Percentiles rank a stretch among this genome's conserved stretches.
Conservation (phyloP, 169 alveolate genomes). For the Eimeria nieschulzi region DNA sequence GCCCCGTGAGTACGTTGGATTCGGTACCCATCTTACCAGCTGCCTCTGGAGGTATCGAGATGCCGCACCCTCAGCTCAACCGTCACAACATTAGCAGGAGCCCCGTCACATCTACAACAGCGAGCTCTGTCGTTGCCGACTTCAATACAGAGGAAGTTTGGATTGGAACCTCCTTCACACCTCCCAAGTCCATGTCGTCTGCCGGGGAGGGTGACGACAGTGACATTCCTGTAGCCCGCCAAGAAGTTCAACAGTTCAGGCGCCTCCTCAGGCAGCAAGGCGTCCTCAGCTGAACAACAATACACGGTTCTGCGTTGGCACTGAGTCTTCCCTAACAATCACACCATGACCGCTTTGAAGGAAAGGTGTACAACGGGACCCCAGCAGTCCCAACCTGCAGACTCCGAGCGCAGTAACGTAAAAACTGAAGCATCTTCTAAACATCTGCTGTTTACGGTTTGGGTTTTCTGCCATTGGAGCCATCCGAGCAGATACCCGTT, state of each 20-base stretch:
- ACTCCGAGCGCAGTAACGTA: too few species aligned
- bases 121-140: background rate
- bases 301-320: too few species aligned
- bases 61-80: background rate
- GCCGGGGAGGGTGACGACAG: background rate
- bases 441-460: too few species aligned
- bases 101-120: background rate
- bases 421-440: too few species aligned
- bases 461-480: too few species aligned
- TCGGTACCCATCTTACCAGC: background rate
- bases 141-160: background rate
- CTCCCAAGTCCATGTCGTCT: background rate
- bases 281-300: background rate
- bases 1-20: background rate
- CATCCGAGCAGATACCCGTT: too few species aligned
- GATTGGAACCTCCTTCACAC: background rate
- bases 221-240: slow-evolving; percentile 5
- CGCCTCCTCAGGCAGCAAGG: slow-evolving; percentile 6
- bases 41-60: background rate
- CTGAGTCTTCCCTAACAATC: too few species aligned
- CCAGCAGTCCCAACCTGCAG: too few species aligned
- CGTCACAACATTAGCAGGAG: background rate
- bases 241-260: background rate
- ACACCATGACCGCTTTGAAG: too few species aligned
- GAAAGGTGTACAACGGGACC: too few species aligned